Conservation (phyloP, 345 rosid genomes). For the Conringia planisiliqua region DNA sequence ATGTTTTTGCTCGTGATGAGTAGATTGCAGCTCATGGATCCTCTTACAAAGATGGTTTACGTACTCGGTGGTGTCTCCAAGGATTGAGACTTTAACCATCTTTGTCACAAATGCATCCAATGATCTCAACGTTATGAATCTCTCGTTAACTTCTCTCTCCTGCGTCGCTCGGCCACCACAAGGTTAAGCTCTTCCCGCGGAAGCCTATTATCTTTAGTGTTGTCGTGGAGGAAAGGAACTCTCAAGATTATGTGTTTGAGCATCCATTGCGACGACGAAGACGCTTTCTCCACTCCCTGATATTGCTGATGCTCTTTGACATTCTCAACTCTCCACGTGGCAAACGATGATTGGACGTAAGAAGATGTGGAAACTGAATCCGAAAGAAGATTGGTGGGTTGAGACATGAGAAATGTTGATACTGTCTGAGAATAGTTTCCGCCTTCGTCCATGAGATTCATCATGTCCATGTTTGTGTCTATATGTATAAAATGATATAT, state of each 20-base stretch:
- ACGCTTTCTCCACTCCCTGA: constrained; percentile 33
- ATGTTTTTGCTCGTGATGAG: not conserved
- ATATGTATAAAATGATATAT: not conserved
- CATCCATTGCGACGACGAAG: constrained; percentile 59
- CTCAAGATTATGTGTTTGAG: constrained; percentile 76
- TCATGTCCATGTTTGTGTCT: constrained; percentile 36
- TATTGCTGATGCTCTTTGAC: constrained; percentile 20
- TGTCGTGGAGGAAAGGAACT: constrained; percentile 71
- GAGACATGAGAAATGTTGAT: constrained; percentile 70
- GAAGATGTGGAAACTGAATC: constrained; percentile 41
- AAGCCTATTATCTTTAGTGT: constrained; percentile 46
- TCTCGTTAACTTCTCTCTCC: constrained; percentile 90
- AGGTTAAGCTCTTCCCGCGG: constrained; percentile 76
- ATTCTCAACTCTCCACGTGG: constrained; percentile 51
- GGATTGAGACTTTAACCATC: constrained; percentile 96
- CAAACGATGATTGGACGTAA: constrained; percentile 57
- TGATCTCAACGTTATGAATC: constrained; percentile 74
- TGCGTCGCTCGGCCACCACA: constrained; percentile 88
- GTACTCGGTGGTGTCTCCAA: constrained; percentile 94
- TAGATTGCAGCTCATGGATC: constrained; percentile 70
- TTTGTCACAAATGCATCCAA: constrained; percentile 92
- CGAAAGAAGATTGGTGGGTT: constrained; percentile 42
- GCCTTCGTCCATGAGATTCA: constrained; percentile 46
- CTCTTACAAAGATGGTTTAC: constrained; percentile 80
- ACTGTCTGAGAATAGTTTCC: constrained; percentile 88